phyloP scores from a whole-genome alignment of 371 early-diverging fungal species.

The Funneliformis caledonium region DNA sequence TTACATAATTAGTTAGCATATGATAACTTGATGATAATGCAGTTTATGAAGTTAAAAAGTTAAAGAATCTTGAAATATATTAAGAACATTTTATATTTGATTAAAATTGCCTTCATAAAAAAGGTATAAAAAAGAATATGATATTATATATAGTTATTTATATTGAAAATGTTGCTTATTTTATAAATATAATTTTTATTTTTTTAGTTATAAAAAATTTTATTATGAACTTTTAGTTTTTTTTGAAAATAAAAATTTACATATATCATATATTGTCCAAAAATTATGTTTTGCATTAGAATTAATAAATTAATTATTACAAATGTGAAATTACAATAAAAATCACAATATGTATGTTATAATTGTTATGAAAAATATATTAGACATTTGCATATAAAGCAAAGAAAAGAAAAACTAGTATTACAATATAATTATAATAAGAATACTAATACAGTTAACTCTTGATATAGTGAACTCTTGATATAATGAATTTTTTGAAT shows the following conservation, averaged over 20 bases:
- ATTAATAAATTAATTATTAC: background rate
- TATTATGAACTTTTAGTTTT: too few species aligned
- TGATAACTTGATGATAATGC: slow-evolving; percentile 16
- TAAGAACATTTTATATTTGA: background rate
- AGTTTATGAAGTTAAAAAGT: background rate
- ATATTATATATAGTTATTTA: background rate
- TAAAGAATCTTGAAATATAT: background rate
- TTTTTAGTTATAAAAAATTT: slow-evolving; percentile 6
- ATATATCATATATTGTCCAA: too few species aligned
- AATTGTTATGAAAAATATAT: slow-evolving; percentile 20
- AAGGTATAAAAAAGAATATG: background rate
- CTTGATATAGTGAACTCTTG: too few species aligned
- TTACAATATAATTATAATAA: background rate
- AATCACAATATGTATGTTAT: background rate
- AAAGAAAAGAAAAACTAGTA: background rate
- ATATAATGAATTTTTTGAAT: too few species aligned
- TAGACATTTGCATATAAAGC: slow-evolving; percentile 18
- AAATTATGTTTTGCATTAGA: background rate
- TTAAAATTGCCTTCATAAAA: too few species aligned
- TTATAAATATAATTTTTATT: background rate
- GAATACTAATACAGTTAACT: background rate
- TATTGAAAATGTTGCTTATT: background rate
- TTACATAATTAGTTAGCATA: slow-evolving; percentile 25
- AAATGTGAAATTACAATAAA: background rate
- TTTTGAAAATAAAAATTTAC: too few species aligned